Evolutionary conservation across 495 filamentous ascomycete species (phyloP).

Genomic region (Podospora pseudocomata): DNA sequence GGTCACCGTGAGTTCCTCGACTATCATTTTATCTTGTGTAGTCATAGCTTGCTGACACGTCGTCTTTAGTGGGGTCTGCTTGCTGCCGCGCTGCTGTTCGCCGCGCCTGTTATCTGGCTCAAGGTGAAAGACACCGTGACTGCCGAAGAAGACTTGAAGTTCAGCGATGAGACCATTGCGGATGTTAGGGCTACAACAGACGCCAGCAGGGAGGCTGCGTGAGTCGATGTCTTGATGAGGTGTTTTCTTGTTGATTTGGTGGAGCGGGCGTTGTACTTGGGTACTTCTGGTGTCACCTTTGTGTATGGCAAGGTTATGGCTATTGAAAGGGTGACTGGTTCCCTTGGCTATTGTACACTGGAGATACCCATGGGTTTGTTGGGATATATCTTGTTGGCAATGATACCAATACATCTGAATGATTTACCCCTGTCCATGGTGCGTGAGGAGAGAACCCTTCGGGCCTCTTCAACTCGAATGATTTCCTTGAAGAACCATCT

Average conservation of each 20-base stretch:
- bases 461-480: no score
- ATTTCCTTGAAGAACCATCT: no score
- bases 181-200: constrained; percentile 48
- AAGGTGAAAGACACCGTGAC: constrained; percentile 70
- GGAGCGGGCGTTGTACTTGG: neutral
- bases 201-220: neutral
- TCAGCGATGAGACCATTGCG: constrained; percentile 72
- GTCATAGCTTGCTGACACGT: neutral
- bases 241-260: neutral
- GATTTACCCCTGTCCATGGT: no score
- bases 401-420: no score
- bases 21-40: neutral
- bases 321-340: neutral
- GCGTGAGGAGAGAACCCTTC: no score
- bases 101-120: constrained; percentile 73
- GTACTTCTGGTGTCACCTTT: neutral
- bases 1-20: constrained; percentile 36
- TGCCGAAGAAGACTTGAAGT: constrained; percentile 75
- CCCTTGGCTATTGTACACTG: no score
- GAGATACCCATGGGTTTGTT: neutral
- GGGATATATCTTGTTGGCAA: neutral
- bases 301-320: neutral
- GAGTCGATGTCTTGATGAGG: neutral
- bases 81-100: constrained; percentile 65
- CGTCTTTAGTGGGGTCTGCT: constrained; percentile 63